These are phyloP conservation scores for Saccharomycopsis javanensis DNA, from an alignment of 805 yeast species.

Conservation along the genomic window DNA sequence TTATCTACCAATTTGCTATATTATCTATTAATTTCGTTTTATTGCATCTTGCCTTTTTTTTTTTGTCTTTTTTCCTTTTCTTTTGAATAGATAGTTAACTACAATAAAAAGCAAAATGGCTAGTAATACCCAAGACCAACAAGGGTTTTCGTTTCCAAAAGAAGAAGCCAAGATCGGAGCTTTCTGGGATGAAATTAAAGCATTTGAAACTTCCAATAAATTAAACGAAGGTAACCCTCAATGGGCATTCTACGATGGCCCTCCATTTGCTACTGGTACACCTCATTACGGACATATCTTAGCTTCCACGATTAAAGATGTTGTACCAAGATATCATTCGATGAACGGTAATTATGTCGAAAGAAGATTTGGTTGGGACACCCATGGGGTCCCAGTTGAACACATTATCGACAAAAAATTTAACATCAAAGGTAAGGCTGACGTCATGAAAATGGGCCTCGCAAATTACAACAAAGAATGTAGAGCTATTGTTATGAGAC, in stretches of 20 bases:
- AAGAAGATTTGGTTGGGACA: constrained; percentile 99
- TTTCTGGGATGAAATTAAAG: constrained; percentile 85
- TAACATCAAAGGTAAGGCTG: constrained; percentile 87
- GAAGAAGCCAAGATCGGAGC: constrained; percentile 80
- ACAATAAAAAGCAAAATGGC: background rate
- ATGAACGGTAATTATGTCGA: constrained; percentile 96
- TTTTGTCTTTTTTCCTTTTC: too few relatives aligned
- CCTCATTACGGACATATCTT: constrained; percentile 98
- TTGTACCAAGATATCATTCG: constrained; percentile 94
- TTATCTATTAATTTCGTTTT: too few relatives aligned
- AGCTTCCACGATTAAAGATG: constrained; percentile 95
- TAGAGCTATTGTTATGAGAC: constrained; percentile 94
- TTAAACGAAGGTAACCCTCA: constrained; percentile 77
- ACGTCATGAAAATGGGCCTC: constrained; percentile 89
- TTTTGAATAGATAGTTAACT: too few relatives aligned
- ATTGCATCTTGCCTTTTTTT: too few relatives aligned
- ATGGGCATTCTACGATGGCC: constrained; percentile 95
- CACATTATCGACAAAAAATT: constrained; percentile 97
- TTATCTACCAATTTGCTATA: background rate
- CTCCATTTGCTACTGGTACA: constrained; percentile 98
- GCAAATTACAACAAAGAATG: constrained; percentile 92
- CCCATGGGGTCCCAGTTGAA: constrained; percentile 98
- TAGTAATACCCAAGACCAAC: background rate
- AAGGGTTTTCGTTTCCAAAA: constrained; percentile 61
- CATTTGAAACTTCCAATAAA: constrained; percentile 81